Percentiles rank a stretch among this genome's conserved stretches.
Conservation (phyloP, 768 basidiomycete species). For the Tylopilus plumbeoviolaceoides region DNA sequence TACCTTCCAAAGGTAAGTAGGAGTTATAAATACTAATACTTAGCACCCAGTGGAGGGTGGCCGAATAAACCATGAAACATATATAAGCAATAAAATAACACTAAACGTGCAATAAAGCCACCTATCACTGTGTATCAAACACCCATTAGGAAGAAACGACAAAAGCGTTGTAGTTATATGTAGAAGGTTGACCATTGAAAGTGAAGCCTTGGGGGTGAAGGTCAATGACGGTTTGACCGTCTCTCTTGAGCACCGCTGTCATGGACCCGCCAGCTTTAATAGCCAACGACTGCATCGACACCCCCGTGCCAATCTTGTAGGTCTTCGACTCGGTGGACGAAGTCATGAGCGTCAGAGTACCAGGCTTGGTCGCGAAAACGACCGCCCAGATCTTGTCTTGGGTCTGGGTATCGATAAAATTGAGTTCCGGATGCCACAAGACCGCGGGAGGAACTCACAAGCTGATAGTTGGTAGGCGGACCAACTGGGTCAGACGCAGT, state of each 20-base stretch:
- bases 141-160: conserved; percentile 39
- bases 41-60: neutral
- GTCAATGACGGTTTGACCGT: conserved; percentile 42
- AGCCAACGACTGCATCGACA: conserved; percentile 57
- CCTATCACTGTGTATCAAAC: neutral
- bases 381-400: conserved; percentile 67
- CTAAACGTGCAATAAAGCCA: neutral
- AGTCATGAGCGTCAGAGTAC: conserved; percentile 53
- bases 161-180: conserved; percentile 72
- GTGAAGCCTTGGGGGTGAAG: conserved; percentile 47
- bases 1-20: neutral
- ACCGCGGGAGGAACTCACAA: conserved; percentile 36
- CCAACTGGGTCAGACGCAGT: conserved; percentile 51
- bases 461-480: conserved; percentile 51
- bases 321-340: conserved; percentile 40
- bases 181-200: conserved; percentile 49
- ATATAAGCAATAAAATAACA: neutral
- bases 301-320: conserved; percentile 54
- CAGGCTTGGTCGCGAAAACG: conserved; percentile 53
- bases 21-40: neutral
- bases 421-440: neutral
- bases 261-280: conserved; percentile 51
- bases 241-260: conserved; percentile 45
- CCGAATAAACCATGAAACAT: neutral
- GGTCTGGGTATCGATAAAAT: conserved; percentile 35